phyloP scores from a whole-genome alignment of 1,139 yeast species.

The Saccharomycopsis hybrid region DNA sequence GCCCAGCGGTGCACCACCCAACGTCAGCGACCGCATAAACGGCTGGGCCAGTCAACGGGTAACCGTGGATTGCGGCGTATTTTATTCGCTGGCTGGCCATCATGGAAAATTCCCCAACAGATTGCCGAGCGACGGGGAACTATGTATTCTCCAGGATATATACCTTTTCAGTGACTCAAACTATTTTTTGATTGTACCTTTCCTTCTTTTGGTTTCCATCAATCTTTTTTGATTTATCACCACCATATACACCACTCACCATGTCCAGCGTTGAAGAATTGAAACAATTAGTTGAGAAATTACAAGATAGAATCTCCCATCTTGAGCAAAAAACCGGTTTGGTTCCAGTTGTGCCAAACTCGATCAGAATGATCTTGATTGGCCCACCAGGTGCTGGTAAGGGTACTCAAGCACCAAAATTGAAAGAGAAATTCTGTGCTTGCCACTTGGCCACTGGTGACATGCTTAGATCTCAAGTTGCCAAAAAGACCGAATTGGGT shows the following conservation, averaged over 20 bases:
- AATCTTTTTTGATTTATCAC: too few species aligned
- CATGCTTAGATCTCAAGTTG: slow-evolving; percentile 96
- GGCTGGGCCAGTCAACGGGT: too few species aligned
- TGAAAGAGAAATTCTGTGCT: slow-evolving; percentile 92
- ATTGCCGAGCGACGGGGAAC: too few species aligned
- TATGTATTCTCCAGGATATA: too few species aligned
- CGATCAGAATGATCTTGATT: slow-evolving; percentile 91
- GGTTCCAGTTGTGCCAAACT: slow-evolving; percentile 54
- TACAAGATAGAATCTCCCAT: slow-evolving; percentile 57
- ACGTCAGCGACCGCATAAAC: too few species aligned
- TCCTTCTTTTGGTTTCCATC: too few species aligned
- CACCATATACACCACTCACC: not conserved
- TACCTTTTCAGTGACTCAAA: too few species aligned
- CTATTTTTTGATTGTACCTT: too few species aligned
- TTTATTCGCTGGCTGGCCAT: too few species aligned
- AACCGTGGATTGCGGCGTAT: too few species aligned
- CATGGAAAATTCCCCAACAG: too few species aligned
- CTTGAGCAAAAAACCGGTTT: slow-evolving; percentile 65
- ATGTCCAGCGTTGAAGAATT: slow-evolving; percentile 49
- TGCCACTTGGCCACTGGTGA: slow-evolving; percentile 99
- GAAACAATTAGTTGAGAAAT: slow-evolving; percentile 54
- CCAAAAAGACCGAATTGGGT: slow-evolving; percentile 87
- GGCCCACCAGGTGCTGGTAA: slow-evolving; percentile 99
- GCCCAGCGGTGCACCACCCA: too few species aligned
- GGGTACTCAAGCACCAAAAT: slow-evolving; percentile 98